Base-by-base conservation (phyloP, 306 rosid genomes). In the Quercus gilva region DNA sequence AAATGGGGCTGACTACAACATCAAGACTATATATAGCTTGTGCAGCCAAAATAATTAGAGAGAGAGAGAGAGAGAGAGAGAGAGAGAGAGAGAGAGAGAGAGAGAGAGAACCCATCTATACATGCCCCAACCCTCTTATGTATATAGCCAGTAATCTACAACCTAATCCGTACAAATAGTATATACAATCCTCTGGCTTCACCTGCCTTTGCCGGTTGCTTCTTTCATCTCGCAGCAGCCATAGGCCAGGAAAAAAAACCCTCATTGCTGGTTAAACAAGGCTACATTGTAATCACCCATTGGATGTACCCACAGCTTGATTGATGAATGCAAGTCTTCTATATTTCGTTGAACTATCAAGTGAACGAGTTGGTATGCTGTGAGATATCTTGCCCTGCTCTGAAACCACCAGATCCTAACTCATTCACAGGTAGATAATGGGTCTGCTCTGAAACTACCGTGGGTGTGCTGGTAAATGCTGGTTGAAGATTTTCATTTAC, bases 401-500 rank as follows among this genome's bases (percentile, higher is more conserved):
- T 61, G 55, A 81, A 52, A 76, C 63, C 82, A n/a, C 80, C 79
- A 21, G 73, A 79, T 74, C 65, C 65, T 33, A 71, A 72, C 55
- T 82, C 85, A 11, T 10, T 80, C 43, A 65, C 55, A 37, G 85
- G 84, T 35, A 74, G 84, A 78, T 60, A 70, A 12, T 75, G 93
- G 20, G 59, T 74, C 77, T 77, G 90, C 78, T 90, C 96, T 14
- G 84, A 64, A 85, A 81, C 53, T 9, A 17, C 25, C 29, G 64
- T 3, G 33, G 76, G 70, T 28, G 78, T 74, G 37, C 82, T 88
- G 9, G 86, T 76, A 86, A 77, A 78, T 67, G 79, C 80, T 3
- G 88, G 96, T 74, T 91, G 94, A 74, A 84, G 88, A 80, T 79
- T 88, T 31, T 89, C 96, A 73, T 86, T 90, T 59, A 86, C 86